Conservation (phyloP, 441 rosid species). For the Populus hybrid region DNA sequence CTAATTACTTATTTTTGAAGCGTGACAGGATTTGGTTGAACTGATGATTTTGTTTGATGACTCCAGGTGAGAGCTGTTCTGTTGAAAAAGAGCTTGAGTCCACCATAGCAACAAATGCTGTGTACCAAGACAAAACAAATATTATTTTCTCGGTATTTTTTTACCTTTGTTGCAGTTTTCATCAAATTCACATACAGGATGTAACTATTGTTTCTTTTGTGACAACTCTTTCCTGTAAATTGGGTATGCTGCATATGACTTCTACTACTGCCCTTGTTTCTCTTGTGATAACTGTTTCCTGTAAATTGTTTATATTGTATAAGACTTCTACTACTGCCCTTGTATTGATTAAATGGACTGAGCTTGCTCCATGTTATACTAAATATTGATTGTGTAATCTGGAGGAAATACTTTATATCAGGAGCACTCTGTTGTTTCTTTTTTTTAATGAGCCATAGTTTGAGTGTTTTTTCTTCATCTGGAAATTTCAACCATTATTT, state of each 20-base stretch:
- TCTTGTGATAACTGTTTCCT: too few species aligned
- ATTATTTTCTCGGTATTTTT: slow-evolving; percentile 88
- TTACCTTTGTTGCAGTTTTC: slow-evolving; percentile 21
- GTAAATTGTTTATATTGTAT: too few species aligned
- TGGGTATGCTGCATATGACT: background rate
- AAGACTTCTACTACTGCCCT: too few species aligned
- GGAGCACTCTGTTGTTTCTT: background rate
- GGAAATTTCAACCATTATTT: background rate
- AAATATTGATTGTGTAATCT: background rate
- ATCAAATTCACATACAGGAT: slow-evolving; percentile 1
- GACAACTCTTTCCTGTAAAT: background rate
- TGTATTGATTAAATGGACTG: too few species aligned
- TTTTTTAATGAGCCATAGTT: background rate
- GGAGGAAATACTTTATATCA: background rate
- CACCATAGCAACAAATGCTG: slow-evolving; percentile 76
- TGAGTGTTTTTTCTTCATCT: background rate
- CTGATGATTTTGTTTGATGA: slow-evolving; percentile 29
- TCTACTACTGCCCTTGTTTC: background rate
- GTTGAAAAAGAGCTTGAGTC: slow-evolving; percentile 84
- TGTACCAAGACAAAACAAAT: slow-evolving; percentile 98
- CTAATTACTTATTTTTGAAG: slow-evolving; percentile 12
- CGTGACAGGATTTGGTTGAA: background rate
- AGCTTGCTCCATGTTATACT: too few species aligned
- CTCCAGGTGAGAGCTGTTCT: slow-evolving; percentile 94
- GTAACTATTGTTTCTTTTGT: background rate